Percentiles rank a stretch among this genome's conserved stretches.
phyloP scores from a whole-genome alignment of 148 eudicot genomes.

The Fagopyrum tataricum region DNA sequence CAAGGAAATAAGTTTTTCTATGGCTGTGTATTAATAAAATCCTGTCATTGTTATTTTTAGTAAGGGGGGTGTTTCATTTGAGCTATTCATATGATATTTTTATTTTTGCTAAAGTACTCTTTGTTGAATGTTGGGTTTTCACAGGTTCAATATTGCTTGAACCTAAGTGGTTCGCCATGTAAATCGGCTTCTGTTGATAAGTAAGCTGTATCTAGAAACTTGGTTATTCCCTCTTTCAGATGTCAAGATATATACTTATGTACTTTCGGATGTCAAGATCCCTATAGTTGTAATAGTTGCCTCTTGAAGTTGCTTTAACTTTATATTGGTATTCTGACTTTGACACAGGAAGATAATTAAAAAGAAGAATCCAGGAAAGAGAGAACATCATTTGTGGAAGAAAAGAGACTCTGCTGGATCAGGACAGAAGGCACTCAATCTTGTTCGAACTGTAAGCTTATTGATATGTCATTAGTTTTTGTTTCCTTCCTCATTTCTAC shows the following conservation, averaged over 20 bases:
- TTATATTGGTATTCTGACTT: neutral
- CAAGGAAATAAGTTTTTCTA: neutral
- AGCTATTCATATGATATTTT: neutral
- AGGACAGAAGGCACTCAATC: slow-evolving; percentile 83
- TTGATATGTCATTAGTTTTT: neutral
- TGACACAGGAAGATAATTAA: slow-evolving; percentile 29
- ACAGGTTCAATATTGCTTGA: slow-evolving; percentile 10
- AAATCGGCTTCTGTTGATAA: slow-evolving; percentile 30
- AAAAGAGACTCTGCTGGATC: slow-evolving; percentile 76
- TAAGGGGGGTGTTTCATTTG: neutral
- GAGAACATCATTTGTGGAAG: slow-evolving; percentile 83
- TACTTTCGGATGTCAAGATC: neutral
- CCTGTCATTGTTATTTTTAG: neutral
- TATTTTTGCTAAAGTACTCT: neutral
- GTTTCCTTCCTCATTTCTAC: neutral
- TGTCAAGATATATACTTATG: no score
- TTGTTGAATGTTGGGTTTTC: neutral
- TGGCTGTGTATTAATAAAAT: neutral
- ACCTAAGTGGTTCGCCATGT: slow-evolving; percentile 14
- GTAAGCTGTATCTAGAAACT: slow-evolving; percentile 26
- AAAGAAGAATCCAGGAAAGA: slow-evolving; percentile 61
- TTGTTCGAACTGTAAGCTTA: slow-evolving; percentile 62
- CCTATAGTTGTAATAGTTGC: neutral
- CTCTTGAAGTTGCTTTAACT: neutral
- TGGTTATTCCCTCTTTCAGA: neutral